Evolutionary conservation across 2,329 filamentous ascomycete species (phyloP).

Genomic region (Fonsecaea multimorphosa): DNA sequence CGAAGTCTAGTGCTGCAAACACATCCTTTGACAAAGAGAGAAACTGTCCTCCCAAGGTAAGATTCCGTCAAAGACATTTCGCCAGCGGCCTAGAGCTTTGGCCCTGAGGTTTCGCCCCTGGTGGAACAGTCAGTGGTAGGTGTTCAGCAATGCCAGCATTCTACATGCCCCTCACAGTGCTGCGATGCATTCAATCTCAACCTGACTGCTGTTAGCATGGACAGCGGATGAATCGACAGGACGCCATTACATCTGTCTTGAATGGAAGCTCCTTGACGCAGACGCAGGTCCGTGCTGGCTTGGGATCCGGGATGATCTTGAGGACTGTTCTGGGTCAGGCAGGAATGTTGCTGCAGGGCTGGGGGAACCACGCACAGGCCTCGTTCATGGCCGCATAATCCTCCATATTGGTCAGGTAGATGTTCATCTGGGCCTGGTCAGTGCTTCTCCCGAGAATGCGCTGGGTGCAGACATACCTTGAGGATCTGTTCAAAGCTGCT

Average conservation of each 20-base stretch:
- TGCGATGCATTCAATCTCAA: conserved; percentile 40
- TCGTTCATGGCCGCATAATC: conserved; percentile 79
- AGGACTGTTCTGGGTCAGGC: conserved; percentile 26
- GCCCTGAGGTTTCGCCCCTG: conserved; percentile 20
- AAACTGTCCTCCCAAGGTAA: background rate
- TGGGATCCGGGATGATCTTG: conserved; percentile 38
- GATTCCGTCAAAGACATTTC: background rate
- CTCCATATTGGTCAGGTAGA: conserved; percentile 70
- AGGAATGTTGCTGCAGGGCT: conserved; percentile 26
- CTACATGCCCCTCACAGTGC: conserved; percentile 37
- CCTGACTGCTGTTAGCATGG: conserved; percentile 23
- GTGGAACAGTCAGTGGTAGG: background rate
- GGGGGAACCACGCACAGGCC: conserved; percentile 61
- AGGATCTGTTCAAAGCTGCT: conserved; percentile 65
- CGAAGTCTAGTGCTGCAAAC: background rate
- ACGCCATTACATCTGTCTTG: conserved; percentile 36
- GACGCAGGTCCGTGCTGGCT: conserved; percentile 39
- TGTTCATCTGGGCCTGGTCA: conserved; percentile 49
- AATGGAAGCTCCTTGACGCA: conserved; percentile 39
- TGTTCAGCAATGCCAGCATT: background rate
- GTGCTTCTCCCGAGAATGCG: background rate
- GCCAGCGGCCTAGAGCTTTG: conserved; percentile 29
- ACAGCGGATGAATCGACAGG: background rate
- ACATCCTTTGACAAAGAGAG: background rate
- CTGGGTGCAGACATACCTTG: conserved; percentile 56